Evolutionary conservation across 1,284 basidiomycete species (phyloP), one percentile per base, ranked within the genome.

Genomic region (Butyriboletus regius): DNA sequence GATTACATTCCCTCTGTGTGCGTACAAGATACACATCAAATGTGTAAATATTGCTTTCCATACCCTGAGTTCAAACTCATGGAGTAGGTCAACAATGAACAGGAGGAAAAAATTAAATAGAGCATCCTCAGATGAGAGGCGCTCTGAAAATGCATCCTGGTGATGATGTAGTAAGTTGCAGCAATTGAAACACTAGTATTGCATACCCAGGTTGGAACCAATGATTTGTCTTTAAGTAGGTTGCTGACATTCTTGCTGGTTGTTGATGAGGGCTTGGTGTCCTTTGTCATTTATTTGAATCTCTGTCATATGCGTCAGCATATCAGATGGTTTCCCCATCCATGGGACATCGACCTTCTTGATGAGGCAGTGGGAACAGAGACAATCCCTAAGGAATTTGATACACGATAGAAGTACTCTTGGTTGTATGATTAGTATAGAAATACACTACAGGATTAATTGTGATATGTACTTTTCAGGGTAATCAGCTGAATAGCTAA

Each of bases 401-500:
- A 35, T 42, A 22, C 34, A 51, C 0, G 12, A 17, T 4, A 32
- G 14, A 1, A 48, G 7, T 0, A 40, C 35, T 17, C 20, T 40
- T 3, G 18, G 5, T 35, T 26, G 8, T 3, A 26, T 26, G 9
- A 9, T 26, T 26, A 26, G 24, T 7, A 7, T 7, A 26, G 1
- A 2, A 26, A 26, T 26, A 8, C 7, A 26, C 7, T 8, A 26
- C 8, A 3, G 9, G n/a, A 9, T n/a, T 22, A 22, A 22, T 32
- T 8, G 14, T 0, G 10, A 5, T 36, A 36, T 8, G 1, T 55
- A 69, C 67, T 69, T 70, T 52, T 70, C 63, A 1, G 62, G 64
- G 51, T 70, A 69, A 40, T 69, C 62, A 1, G 61, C 61, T 0
- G 57, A 59, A 40, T 66, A 67, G 0, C 56, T 61, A 60, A 14